phyloP scores from a whole-genome alignment of 805 yeast species.

The Tetrapisispora fleetii region DNA sequence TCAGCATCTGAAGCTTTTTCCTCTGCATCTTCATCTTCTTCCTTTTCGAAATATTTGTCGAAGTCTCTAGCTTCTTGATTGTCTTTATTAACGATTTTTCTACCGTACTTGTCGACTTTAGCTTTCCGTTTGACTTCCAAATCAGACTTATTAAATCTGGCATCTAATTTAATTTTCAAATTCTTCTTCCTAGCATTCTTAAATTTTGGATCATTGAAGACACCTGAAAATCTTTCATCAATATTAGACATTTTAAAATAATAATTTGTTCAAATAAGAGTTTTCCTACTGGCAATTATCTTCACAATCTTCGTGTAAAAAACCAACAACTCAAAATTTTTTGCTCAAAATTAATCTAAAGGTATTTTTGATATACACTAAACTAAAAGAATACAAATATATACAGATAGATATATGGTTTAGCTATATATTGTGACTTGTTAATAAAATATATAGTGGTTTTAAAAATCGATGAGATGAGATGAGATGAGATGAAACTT shows the following conservation, averaged over 20 bases:
- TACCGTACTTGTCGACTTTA: constrained; percentile 79
- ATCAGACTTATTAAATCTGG: constrained; percentile 61
- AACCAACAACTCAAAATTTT: too few relatives aligned
- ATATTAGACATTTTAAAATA: constrained; percentile 22
- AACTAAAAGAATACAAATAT: too few relatives aligned
- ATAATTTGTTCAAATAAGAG: not conserved
- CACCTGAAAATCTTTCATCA: constrained; percentile 71
- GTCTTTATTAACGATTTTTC: constrained; percentile 38
- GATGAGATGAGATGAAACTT: constrained; percentile 17
- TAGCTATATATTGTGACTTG: too few relatives aligned
- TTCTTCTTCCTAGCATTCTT: constrained; percentile 60
- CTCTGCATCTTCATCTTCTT: constrained; percentile 19
- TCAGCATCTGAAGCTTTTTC: constrained; percentile 13
- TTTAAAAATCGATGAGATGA: constrained; percentile 9
- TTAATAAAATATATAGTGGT: too few relatives aligned
- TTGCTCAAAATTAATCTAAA: too few relatives aligned
- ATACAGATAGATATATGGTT: too few relatives aligned
- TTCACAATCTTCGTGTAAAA: too few relatives aligned
- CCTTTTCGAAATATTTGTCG: constrained; percentile 56
- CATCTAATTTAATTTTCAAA: constrained; percentile 70
- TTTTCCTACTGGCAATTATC: too few relatives aligned
- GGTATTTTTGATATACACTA: too few relatives aligned
- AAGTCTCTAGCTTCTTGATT: constrained; percentile 37
- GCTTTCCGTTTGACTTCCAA: constrained; percentile 51
- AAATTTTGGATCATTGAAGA: constrained; percentile 84